Percentiles rank a stretch among this genome's conserved stretches.
phyloP scores from a whole-genome alignment of 2,329 filamentous ascomycete genomes.

The Aspergillus arachidicola region DNA sequence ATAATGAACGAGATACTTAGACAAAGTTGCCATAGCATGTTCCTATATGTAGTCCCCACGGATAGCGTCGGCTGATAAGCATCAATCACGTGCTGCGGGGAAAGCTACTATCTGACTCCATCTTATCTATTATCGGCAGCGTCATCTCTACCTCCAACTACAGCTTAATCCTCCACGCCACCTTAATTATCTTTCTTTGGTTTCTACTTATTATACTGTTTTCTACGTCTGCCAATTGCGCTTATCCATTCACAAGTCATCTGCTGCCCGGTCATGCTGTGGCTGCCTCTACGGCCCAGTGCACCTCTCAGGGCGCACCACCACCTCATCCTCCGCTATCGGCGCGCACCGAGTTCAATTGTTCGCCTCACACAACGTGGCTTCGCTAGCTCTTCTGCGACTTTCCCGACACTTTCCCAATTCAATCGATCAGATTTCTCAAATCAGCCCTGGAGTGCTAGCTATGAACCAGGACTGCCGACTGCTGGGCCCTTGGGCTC shows the following conservation, averaged over 20 bases:
- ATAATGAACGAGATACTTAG: neutral
- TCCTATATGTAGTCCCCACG: neutral
- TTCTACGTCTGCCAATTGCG: neutral
- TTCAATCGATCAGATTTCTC: conserved; percentile 66
- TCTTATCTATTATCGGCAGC: conserved; percentile 21
- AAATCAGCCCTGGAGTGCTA: conserved; percentile 62
- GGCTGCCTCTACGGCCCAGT: conserved; percentile 32
- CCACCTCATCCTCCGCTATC: conserved; percentile 26
- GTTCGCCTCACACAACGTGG: conserved; percentile 17
- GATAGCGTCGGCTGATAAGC: conserved; percentile 18
- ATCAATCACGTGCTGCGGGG: conserved; percentile 28
- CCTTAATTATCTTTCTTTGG: neutral
- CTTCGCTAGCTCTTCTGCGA: conserved; percentile 34
- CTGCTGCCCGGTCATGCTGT: conserved; percentile 33
- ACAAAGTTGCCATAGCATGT: neutral
- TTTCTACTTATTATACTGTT: neutral
- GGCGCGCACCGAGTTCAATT: conserved; percentile 17
- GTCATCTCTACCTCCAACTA: conserved; percentile 6
- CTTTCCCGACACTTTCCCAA: conserved; percentile 48
- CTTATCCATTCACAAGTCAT: neutral
- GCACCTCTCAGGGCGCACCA: conserved; percentile 24
- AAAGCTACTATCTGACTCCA: conserved; percentile 21
- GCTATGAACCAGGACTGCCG: conserved; percentile 64
- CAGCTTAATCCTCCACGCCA: neutral
- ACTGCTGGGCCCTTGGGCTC: conserved; percentile 66